Percentiles rank a stretch among this genome's conserved stretches.
phyloP scores from a whole-genome alignment of 768 basidiomycete genomes.

The Psilocybe cubensis region DNA sequence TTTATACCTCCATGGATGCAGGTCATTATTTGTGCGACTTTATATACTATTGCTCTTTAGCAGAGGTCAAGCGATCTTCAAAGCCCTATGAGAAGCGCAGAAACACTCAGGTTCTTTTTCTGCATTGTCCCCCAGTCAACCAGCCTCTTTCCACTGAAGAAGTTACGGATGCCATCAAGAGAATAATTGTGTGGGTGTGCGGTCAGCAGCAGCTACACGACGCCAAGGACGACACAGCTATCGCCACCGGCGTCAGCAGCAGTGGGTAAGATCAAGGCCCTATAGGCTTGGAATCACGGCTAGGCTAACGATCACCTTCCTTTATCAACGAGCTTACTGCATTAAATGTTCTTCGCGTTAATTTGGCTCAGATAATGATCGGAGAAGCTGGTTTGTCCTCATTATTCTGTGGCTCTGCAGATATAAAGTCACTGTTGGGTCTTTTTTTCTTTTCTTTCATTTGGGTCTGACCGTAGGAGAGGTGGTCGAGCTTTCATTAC shows the following conservation, averaged over 20 bases:
- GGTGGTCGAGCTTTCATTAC: not conserved
- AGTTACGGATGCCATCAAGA: constrained; percentile 66
- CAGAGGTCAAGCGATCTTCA: constrained; percentile 60
- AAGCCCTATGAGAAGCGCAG: constrained; percentile 44
- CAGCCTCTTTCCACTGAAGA: constrained; percentile 68
- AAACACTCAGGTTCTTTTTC: constrained; percentile 59
- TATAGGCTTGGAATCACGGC: not conserved
- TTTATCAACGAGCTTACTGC: not conserved
- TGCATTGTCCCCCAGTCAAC: constrained; percentile 73
- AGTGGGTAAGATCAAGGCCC: not conserved
- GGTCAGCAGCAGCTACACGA: constrained; percentile 39
- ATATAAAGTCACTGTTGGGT: not conserved
- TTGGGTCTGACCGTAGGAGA: not conserved
- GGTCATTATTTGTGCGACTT: constrained; percentile 81
- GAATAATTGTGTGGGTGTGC: constrained; percentile 65
- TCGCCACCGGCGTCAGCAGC: constrained; percentile 5
- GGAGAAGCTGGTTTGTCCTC: not conserved
- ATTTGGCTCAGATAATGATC: not conserved
- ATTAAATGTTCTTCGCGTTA: not conserved
- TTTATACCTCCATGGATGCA: constrained; percentile 75
- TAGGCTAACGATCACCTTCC: not conserved
- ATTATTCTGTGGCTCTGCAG: not conserved
- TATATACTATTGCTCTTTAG: constrained; percentile 76
- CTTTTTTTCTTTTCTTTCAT: not conserved
- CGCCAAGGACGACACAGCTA: constrained; percentile 29